Percentiles rank a stretch among this genome's conserved stretches.
These are phyloP conservation scores for Sclerotinia sclerotiorum DNA, from an alignment of 2,329 filamentous ascomycete genomes.

Conservation along the genomic window DNA sequence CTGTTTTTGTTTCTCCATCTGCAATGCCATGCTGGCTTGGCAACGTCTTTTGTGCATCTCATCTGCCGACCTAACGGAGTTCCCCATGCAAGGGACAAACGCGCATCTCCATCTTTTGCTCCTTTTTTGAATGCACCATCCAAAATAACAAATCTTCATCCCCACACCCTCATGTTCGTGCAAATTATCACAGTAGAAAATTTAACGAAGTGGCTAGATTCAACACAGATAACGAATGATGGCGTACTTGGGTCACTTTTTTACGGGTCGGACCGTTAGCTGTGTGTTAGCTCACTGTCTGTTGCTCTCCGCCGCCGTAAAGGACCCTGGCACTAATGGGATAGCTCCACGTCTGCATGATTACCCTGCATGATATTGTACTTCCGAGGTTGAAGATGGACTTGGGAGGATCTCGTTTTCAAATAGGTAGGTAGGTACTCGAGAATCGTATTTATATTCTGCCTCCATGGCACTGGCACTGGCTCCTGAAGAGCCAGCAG, in stretches of 20 bases:
- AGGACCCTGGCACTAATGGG: constrained; percentile 6
- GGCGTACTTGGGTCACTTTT: background rate
- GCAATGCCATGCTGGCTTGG: constrained; percentile 5
- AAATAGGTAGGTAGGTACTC: background rate
- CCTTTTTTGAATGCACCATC: background rate
- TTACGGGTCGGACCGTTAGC: constrained; percentile 5
- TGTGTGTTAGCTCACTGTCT: background rate
- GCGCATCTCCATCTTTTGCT: background rate
- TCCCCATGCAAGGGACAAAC: background rate
- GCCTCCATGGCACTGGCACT: constrained; percentile 1
- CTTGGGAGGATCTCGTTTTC: background rate
- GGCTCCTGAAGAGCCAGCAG: background rate
- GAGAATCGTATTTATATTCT: background rate
- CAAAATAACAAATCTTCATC: background rate
- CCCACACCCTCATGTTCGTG: background rate
- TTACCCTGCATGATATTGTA: background rate
- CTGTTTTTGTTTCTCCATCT: background rate
- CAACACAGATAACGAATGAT: background rate
- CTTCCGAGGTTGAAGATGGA: background rate
- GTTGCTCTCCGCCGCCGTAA: background rate
- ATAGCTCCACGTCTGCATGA: constrained; percentile 5
- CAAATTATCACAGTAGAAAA: background rate
- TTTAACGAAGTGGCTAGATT: background rate
- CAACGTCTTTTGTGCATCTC: constrained; percentile 2
- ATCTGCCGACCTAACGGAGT: constrained; percentile 2